These are phyloP conservation scores for Glomus cerebriforme DNA, from an alignment of 192 early-diverging fungal genomes.

Conservation along the genomic window DNA sequence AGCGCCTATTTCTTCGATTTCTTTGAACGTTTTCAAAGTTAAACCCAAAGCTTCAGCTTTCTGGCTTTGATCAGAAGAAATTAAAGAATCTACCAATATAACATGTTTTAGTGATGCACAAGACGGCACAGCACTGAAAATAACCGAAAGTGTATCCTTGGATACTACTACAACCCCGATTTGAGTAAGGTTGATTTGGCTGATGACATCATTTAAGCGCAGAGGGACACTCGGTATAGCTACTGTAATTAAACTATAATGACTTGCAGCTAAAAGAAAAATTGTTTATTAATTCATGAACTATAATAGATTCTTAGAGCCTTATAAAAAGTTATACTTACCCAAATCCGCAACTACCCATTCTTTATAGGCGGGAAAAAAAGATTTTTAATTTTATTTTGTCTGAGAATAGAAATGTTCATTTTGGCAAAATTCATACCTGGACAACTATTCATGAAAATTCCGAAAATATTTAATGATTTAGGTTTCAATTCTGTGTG, in stretches of 20 bases:
- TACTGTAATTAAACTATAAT: constrained; percentile 30
- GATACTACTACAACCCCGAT: constrained; percentile 2
- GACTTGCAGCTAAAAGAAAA: constrained; percentile 9
- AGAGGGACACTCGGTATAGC: constrained; percentile 9
- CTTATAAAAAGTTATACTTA: not conserved
- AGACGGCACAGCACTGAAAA: constrained; percentile 22
- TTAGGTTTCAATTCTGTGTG: constrained; percentile 38
- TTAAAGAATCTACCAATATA: not conserved
- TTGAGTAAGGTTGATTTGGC: constrained; percentile 12
- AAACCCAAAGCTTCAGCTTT: constrained; percentile 1
- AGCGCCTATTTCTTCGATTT: constrained; percentile 20
- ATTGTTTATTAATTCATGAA: not conserved
- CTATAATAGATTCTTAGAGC: not conserved
- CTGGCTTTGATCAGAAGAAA: not conserved
- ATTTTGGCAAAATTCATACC: constrained; percentile 36
- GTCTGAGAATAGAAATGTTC: not conserved
- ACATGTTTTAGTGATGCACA: constrained; percentile 16
- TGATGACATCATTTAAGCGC: constrained; percentile 16
- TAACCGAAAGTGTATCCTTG: not conserved
- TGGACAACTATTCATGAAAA: constrained; percentile 42
- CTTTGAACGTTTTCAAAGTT: not conserved
- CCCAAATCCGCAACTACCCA: constrained; percentile 32
- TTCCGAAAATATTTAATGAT: constrained; percentile 37
- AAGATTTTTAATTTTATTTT: not conserved
- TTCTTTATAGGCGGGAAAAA: constrained; percentile 10